These are phyloP conservation scores for Xanthoconium separans DNA, from an alignment of 1,284 basidiomycete species.

Conservation along the genomic window DNA sequence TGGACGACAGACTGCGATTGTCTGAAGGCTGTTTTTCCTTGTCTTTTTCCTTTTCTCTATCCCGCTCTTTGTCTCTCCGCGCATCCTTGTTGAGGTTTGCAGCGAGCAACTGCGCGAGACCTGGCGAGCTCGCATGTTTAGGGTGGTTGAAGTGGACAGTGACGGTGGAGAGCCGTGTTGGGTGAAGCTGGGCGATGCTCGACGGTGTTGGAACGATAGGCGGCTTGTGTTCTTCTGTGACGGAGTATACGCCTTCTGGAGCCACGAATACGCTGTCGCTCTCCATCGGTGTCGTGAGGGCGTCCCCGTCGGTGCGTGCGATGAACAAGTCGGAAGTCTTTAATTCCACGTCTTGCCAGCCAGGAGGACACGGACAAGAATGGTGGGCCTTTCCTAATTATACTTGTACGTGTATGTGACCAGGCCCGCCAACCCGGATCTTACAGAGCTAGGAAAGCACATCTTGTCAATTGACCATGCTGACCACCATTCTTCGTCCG, in stretches of 20 bases:
- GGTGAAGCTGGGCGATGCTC: slow-evolving; percentile 50
- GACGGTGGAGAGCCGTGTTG: slow-evolving; percentile 62
- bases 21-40: slow-evolving; percentile 48
- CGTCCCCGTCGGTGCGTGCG: slow-evolving; percentile 6
- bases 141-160: slow-evolving; percentile 59
- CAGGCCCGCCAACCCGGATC: slow-evolving; percentile 24
- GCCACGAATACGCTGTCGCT: slow-evolving; percentile 80
- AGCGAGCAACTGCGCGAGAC: slow-evolving; percentile 65
- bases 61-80: slow-evolving; percentile 53
- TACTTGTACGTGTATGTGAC: neutral
- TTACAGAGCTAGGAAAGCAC: slow-evolving; percentile 12
- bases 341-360: neutral
- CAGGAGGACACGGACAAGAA: neutral
- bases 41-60: slow-evolving; percentile 58
- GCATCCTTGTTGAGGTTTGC: slow-evolving; percentile 40
- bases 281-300: slow-evolving; percentile 51
- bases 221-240: slow-evolving; percentile 82
- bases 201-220: slow-evolving; percentile 46
- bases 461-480: slow-evolving; percentile 24
- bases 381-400: neutral
- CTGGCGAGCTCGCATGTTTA: slow-evolving; percentile 55
- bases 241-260: slow-evolving; percentile 82
- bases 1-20: slow-evolving; percentile 73
- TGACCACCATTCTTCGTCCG: slow-evolving; percentile 14
- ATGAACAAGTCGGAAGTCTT: neutral